Conservation (phyloP, 2,329 filamentous ascomycete genomes). For the Arthrobotrys entomopaga region DNA sequence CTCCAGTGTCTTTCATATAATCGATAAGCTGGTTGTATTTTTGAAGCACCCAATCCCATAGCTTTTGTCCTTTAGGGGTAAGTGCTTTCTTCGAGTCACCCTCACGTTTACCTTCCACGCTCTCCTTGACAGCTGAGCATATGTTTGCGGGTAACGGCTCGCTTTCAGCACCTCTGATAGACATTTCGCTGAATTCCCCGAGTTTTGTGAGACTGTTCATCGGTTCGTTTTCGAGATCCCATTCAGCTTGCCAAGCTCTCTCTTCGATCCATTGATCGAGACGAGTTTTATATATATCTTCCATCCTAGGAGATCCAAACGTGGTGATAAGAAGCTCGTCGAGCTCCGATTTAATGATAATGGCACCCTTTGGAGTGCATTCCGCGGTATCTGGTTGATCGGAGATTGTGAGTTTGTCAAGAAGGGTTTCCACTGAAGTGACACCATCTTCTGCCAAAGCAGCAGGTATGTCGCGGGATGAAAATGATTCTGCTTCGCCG, state of each 20-base stretch:
- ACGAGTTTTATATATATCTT: constrained; percentile 18
- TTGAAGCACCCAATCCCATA: constrained; percentile 39
- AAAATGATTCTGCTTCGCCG: too few relatives aligned
- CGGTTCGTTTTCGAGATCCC: constrained; percentile 10
- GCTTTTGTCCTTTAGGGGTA: not conserved
- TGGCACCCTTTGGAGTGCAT: not conserved
- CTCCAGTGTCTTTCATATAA: constrained; percentile 26
- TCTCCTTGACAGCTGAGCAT: constrained; percentile 6
- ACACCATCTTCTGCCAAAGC: not conserved
- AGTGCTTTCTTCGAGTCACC: not conserved
- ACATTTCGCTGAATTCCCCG: constrained; percentile 4
- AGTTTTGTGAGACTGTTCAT: not conserved
- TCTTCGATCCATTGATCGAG: constrained; percentile 32
- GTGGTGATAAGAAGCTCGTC: not conserved
- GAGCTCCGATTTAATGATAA: constrained; percentile 1
- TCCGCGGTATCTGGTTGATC: not conserved
- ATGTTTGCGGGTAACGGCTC: constrained; percentile 17
- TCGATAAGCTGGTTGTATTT: constrained; percentile 17
- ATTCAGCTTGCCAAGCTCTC: constrained; percentile 13
- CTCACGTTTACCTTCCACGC: not conserved
- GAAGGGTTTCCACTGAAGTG: not conserved
- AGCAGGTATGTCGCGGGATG: too few relatives aligned
- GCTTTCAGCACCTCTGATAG: not conserved
- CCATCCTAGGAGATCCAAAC: constrained; percentile 39
- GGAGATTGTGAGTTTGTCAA: not conserved